These are phyloP conservation scores for Herpotrichia juniperi DNA, from an alignment of 2,329 filamentous ascomycete species.

Conservation along the genomic window DNA sequence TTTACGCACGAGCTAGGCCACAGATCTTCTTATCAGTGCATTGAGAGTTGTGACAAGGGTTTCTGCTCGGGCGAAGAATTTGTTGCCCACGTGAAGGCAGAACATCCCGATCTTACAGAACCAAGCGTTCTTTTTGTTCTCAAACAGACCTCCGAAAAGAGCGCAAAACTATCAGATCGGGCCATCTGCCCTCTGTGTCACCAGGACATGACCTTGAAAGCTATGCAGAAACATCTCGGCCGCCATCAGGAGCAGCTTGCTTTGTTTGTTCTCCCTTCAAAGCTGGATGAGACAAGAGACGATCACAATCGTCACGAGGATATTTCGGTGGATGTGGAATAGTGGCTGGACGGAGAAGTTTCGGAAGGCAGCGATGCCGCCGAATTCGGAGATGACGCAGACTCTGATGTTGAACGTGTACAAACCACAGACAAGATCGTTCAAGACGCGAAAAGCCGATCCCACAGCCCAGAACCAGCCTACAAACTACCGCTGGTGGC, in stretches of 20 bases:
- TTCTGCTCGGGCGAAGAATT: conserved; percentile 12
- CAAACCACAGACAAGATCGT: too few relatives aligned
- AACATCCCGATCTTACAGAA: conserved; percentile 13
- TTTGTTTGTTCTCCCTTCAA: conserved; percentile 26
- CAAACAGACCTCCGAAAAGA: conserved; percentile 10
- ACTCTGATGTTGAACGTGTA: too few relatives aligned
- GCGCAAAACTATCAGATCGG: conserved; percentile 4
- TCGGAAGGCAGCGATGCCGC: conserved; percentile 8
- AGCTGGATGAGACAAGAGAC: conserved; percentile 22
- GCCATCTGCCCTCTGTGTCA: conserved; percentile 18
- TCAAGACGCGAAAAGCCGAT: too few relatives aligned
- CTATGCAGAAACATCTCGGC: conserved; percentile 25
- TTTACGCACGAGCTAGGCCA: conserved; percentile 30
- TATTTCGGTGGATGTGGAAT: neutral
- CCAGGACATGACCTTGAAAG: conserved; percentile 12
- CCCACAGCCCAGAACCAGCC: too few relatives aligned
- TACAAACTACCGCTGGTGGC: too few relatives aligned
- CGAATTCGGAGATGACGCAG: neutral
- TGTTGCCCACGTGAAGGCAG: conserved; percentile 8
- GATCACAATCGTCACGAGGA: conserved; percentile 5
- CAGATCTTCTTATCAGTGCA: conserved; percentile 22
- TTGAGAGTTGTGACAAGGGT: conserved; percentile 19
- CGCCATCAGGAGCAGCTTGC: conserved; percentile 31
- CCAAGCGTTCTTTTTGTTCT: conserved; percentile 11
- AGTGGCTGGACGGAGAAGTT: conserved; percentile 12